A percentile compares a stretch with the other conserved stretches of the same genome.
Conservation (phyloP, 225 moss, liverwort and hornwort species). For the Climacium dendroides region DNA sequence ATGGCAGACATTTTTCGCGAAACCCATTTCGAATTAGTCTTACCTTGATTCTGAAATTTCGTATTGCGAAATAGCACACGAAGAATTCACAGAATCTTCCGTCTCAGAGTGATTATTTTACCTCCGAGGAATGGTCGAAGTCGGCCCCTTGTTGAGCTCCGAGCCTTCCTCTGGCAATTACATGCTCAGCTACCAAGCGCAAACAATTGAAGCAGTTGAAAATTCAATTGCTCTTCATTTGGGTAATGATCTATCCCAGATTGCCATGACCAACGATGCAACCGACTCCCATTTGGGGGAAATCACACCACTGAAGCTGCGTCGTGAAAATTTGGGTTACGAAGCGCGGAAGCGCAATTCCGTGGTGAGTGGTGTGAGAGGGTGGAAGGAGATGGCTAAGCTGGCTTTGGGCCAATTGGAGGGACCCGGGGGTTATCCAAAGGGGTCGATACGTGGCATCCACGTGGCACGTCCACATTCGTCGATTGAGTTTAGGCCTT, state of each 20-base stretch:
- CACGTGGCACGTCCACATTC: not conserved
- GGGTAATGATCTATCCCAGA: not conserved
- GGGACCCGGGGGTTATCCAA: not conserved
- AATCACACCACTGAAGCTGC: not conserved
- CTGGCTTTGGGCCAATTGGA: not conserved
- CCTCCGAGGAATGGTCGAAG: not conserved
- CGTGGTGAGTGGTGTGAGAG: not conserved
- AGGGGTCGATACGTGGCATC: not conserved
- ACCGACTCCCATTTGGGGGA: not conserved
- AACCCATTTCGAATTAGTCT: not conserved
- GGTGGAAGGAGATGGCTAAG: not conserved
- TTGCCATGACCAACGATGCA: not conserved
- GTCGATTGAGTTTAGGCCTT: not conserved
- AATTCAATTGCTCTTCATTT: not conserved
- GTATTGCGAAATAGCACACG: not conserved
- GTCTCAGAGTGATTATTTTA: not conserved
- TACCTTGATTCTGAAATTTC: not conserved
- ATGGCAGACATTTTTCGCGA: not conserved
- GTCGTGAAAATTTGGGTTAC: not conserved
- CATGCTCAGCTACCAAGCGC: not conserved
- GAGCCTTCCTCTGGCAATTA: not conserved
- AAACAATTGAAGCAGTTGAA: not conserved
- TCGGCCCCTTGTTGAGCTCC: not conserved
- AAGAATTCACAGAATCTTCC: not conserved
- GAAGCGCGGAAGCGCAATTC: not conserved